Base-by-base conservation (phyloP, 140 eudicot species). In the Flaveria floridana region DNA sequence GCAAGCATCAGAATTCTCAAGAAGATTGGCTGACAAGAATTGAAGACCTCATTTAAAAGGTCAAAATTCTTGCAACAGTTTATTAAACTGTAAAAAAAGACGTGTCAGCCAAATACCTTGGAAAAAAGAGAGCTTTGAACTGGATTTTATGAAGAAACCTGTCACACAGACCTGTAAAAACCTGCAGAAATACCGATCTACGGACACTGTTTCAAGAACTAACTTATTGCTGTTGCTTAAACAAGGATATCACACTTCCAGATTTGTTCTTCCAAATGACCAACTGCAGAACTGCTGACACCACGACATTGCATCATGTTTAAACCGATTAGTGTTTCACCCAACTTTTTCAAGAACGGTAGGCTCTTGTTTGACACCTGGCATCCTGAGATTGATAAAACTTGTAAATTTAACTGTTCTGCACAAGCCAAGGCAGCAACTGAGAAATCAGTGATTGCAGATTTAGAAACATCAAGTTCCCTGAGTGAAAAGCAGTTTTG, bases 51-150 rank as follows among this genome's bases (percentile, higher is more conserved):
- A 76, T 39, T 15, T 52, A 34, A 37, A 79, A 85, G 69, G 76
- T 80, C 86, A 71, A 89, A 89, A 83, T 84, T 78, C 88, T 82
- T 70, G 74, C 39, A 87, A 87, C 96, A 85, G 94, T 84, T 82
- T 67, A 0, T 2, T 72, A 62, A 84, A 86, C 97, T 80, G 97
- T 83, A 77, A 90, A 91, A 91, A 86, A 81, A 74, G 80, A 25
- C 53, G 66, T 26, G 12, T 50, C 75, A 85, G 86, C 91, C 91
- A 77, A 55, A 67, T 39, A 61, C 72, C 83, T 89, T 81, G 91
- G 90, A 83, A 90, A 92, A 92, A 86, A 73, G 68, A 55, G 74
- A 63, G 79, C 78, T 64, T 51, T 34, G 70, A 26, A 7, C 81
- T 16, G 80, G 82, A 82, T 85, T 75, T 34, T 48, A 57, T 57